Conservation (phyloP, 2,329 filamentous ascomycete genomes). For the Onygena corvina region DNA sequence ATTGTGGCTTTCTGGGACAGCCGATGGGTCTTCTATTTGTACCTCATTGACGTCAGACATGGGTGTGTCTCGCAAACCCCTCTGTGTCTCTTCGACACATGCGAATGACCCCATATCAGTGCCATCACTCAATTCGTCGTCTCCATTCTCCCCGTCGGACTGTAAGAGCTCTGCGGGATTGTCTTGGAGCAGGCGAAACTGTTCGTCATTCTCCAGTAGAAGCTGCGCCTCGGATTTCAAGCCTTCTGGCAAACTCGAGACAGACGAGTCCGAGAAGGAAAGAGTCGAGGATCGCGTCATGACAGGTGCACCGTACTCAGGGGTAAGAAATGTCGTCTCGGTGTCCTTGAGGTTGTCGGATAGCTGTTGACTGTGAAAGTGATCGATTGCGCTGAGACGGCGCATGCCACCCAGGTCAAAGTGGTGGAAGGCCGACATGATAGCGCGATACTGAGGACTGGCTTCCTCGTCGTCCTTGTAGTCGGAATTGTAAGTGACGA, state of each 20-base stretch:
- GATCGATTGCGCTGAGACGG: neutral
- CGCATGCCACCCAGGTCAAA: neutral
- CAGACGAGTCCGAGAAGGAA: slow-evolving; percentile 4
- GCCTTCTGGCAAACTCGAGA: neutral
- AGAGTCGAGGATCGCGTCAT: neutral
- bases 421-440: slow-evolving; percentile 5
- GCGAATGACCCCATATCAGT: neutral
- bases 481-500: neutral
- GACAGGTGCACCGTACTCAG: neutral
- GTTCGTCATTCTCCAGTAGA: neutral
- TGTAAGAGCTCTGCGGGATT: neutral
- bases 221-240: neutral
- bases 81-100: neutral
- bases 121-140: slow-evolving; percentile 7
- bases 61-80: neutral
- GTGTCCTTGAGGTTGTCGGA: slow-evolving; percentile 3
- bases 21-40: neutral
- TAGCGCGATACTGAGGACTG: neutral
- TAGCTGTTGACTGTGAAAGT: neutral
- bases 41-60: neutral
- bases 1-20: neutral
- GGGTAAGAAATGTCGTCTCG: neutral
- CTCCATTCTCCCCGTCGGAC: slow-evolving; percentile 5
- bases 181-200: neutral
- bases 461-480: neutral